Base-by-base conservation (phyloP, 257 asterid species). In the Solanum corneliomulleri region DNA sequence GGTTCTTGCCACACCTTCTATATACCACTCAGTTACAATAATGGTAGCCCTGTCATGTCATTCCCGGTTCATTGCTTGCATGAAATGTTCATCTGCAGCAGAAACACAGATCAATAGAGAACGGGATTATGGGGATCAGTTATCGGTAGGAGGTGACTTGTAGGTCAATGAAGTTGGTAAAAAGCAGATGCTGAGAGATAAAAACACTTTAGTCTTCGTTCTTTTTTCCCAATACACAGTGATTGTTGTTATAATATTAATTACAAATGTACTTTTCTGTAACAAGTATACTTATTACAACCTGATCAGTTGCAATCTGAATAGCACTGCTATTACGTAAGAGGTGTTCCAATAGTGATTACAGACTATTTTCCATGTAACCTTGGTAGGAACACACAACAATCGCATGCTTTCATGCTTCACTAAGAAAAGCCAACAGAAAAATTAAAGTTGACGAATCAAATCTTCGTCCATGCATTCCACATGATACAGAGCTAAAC, bases 1-100 rank as follows among this genome's bases (percentile, higher is more conserved):
- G 42, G 88, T n/a, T 69, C 68, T 14, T 58, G 52, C 71, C 44
- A 82, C 71, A 27, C 47, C 62, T 86, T 82, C 80, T 58, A 60
- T 62, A 25, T 56, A 84, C 83, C 84, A 60, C 56, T 23, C 91
- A 70, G 75, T 85, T 77, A 47, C 86, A 86, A 72, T 58, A 27
- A 41, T 87, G 29, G 27, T 16, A 80, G 29, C 85, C 74, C 35
- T 68, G 86, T 92, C 89, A 93, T 91, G 86, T 92, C 89, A 93
- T 91, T 93, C 95, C 90, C 92, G 85, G 85, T 89, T 92, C 95
- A 93, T 88, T 71, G 94, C 89, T 92, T 93, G 96, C 68, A 80
- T 80, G 27, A 80, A 80, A 80, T 80, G 85, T 47, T 80, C 85
- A 80, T 80, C 85, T 80, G 85, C 68, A 80, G 85, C 68, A 80